These are phyloP conservation scores for Toxicodendron radicans DNA, from an alignment of 345 rosid species.

Conservation along the genomic window DNA sequence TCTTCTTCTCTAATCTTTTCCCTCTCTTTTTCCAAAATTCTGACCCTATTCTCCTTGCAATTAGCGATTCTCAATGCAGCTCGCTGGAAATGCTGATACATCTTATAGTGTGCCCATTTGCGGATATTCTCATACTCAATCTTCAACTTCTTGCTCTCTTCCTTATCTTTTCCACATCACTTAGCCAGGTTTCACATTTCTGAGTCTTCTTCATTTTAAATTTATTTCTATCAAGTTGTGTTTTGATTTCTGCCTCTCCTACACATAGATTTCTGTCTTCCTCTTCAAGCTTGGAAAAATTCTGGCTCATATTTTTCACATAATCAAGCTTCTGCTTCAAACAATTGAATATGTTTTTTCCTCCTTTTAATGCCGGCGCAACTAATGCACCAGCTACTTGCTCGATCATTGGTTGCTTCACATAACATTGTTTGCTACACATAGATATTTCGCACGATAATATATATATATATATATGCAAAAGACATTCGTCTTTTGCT, in stretches of 20 bases:
- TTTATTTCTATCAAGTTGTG: neutral
- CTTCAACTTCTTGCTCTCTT: neutral
- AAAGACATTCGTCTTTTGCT: too few relatives aligned
- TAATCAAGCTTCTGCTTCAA: neutral
- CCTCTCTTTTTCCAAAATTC: neutral
- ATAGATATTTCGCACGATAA: too few relatives aligned
- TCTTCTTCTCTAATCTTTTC: slow-evolving; percentile 2
- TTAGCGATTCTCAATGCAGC: neutral
- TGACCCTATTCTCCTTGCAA: neutral
- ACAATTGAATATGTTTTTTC: neutral
- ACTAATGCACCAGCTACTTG: too few relatives aligned
- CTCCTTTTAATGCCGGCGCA: neutral
- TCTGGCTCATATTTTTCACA: neutral
- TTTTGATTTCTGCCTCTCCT: neutral
- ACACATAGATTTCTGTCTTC: neutral
- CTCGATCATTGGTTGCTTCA: too few relatives aligned
- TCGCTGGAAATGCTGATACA: neutral
- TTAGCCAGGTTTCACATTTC: neutral
- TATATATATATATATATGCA: too few relatives aligned
- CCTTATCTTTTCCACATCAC: neutral
- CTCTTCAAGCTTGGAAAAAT: neutral
- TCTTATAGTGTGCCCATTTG: neutral
- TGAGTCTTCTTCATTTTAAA: neutral
- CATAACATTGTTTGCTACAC: too few relatives aligned
- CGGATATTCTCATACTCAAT: too few relatives aligned